A percentile compares a stretch with the other conserved stretches of the same genome.
Conservation (phyloP, 83 land plant genomes). For the Thuja plicata region DNA sequence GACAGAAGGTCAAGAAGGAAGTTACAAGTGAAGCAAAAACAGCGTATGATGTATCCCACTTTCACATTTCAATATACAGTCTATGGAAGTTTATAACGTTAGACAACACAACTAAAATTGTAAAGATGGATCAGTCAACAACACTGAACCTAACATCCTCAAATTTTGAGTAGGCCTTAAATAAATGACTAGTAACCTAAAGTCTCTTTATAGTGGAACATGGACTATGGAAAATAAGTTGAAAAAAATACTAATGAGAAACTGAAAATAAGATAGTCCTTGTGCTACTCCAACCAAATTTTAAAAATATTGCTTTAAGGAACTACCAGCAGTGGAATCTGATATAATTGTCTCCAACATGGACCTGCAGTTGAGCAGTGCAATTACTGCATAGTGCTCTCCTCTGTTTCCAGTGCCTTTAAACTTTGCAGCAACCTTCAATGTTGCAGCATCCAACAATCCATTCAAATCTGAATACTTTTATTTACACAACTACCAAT, state of each 20-base stretch:
- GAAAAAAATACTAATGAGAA: neutral
- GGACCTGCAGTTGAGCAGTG: conserved; percentile 33
- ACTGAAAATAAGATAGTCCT: neutral
- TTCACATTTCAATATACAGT: too few relatives aligned
- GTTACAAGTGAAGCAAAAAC: too few relatives aligned
- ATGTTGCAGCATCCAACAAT: conserved; percentile 32
- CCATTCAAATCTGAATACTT: conserved; percentile 31
- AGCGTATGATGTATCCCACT: neutral
- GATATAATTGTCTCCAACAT: conserved; percentile 27
- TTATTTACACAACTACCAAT: conserved; percentile 23
- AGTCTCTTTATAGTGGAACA: neutral
- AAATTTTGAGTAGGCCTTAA: neutral
- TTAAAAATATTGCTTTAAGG: neutral
- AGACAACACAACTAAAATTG: neutral
- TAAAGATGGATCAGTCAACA: neutral
- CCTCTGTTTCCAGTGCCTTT: conserved; percentile 32
- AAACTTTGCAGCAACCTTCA: conserved; percentile 30
- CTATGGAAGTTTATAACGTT: too few relatives aligned
- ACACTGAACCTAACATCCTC: too few relatives aligned
- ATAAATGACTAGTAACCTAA: neutral
- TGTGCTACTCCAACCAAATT: neutral
- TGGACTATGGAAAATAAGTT: neutral
- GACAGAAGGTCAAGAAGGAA: neutral
- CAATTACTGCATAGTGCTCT: conserved; percentile 35
- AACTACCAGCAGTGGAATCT: conserved; percentile 30